Percentiles rank a stretch among this genome's conserved stretches.
Conservation (phyloP, 768 basidiomycete species). For the Arthromyces matolae region DNA sequence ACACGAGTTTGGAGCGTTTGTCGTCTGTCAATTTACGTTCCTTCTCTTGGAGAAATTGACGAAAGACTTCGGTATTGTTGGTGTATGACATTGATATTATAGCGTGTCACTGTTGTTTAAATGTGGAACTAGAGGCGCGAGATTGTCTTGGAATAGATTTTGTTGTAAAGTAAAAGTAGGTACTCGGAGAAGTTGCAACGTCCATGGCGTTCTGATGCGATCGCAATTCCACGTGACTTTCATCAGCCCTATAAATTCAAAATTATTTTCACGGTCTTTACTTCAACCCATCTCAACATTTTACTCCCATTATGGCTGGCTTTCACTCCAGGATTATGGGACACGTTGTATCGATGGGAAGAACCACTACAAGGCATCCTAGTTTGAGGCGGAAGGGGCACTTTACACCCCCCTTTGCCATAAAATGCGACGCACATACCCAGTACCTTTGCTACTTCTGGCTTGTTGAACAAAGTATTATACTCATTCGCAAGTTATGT, state of each 20-base stretch:
- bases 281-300: too few species aligned
- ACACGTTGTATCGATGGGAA: conserved; percentile 21
- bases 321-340: conserved; percentile 10
- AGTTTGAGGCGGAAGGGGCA: conserved; percentile 72
- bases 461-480: background rate
- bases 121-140: too few species aligned
- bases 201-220: too few species aligned
- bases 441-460: background rate
- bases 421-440: conserved; percentile 48
- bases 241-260: too few species aligned
- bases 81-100: conserved; percentile 45
- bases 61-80: conserved; percentile 64
- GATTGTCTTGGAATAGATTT: too few species aligned
- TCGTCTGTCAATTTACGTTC: conserved; percentile 36
- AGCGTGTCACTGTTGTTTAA: too few species aligned
- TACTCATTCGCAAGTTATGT: too few species aligned
- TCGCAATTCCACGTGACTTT: too few species aligned
- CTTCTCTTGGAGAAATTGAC: conserved; percentile 45
- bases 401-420: conserved; percentile 54
- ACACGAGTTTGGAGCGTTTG: conserved; percentile 48
- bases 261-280: too few species aligned
- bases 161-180: too few species aligned
- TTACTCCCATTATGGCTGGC: too few species aligned
- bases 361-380: conserved; percentile 37
- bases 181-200: too few species aligned